Percentiles rank a stretch among this genome's conserved stretches.
phyloP scores from a whole-genome alignment of 345 rosid genomes.

The Brassica cretica region DNA sequence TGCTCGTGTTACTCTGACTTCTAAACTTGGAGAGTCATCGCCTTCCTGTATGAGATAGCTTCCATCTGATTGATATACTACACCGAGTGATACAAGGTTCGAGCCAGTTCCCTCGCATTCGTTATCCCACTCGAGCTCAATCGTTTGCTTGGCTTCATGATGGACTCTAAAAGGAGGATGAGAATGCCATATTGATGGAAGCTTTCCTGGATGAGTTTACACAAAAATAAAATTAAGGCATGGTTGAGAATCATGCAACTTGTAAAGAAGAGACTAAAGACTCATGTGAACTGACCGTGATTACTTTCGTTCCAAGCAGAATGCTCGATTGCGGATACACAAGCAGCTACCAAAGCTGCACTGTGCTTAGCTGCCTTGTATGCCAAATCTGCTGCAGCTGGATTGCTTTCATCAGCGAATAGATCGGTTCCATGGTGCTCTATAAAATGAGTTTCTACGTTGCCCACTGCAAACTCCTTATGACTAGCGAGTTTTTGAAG shows the following conservation, averaged over 20 bases:
- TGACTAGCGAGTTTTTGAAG: conserved; percentile 77
- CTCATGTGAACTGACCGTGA: conserved; percentile 52
- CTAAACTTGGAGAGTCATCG: conserved; percentile 41
- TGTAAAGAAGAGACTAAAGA: conserved; percentile 17
- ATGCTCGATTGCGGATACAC: conserved; percentile 61
- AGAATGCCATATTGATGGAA: conserved; percentile 65
- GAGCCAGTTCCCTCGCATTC: conserved; percentile 52
- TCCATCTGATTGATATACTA: conserved; percentile 60
- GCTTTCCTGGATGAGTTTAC: conserved; percentile 52
- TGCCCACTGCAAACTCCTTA: conserved; percentile 67
- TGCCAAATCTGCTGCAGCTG: conserved; percentile 49
- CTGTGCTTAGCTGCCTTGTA: conserved; percentile 48
- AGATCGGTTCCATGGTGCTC: conserved; percentile 74
- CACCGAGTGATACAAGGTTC: conserved; percentile 44
- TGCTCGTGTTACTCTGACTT: conserved; percentile 54
- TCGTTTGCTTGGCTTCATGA: conserved; percentile 53
- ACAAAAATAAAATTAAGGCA: conserved; percentile 26
- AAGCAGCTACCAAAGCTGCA: conserved; percentile 73
- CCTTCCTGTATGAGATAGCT: conserved; percentile 68
- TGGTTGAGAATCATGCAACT: conserved; percentile 5
- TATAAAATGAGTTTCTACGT: conserved; percentile 93
- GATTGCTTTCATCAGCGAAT: conserved; percentile 60
- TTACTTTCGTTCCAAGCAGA: conserved; percentile 45
- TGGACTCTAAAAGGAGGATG: conserved; percentile 83
- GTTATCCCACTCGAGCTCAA: conserved; percentile 78